Evolutionary conservation across 805 yeast species (phyloP), one percentile per base, ranked within the genome.

Genomic region (Osmozyma mogii): DNA sequence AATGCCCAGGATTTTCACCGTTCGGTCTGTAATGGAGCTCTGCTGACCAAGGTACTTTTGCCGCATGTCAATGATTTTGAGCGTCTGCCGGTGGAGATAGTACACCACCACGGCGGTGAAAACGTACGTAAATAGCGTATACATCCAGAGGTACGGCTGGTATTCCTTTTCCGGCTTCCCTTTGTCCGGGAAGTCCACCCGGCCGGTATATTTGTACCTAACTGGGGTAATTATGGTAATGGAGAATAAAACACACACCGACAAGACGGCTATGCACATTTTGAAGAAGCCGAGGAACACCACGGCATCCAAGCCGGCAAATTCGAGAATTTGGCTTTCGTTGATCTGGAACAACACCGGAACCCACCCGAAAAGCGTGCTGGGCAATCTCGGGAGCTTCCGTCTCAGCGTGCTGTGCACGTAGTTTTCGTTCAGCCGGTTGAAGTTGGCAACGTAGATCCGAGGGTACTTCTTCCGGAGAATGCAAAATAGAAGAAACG

Each of bases 291-390:
- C 87, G 18, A 89, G 57, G 47, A 84, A 89, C 27, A 92, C 97
- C 56, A 72, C 87, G 1, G 96, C 96, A 58, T 89, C 98, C 25
- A 89, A 57, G 0, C 98, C 98, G 3, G 96, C 95, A 46, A 78
- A 80, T 37, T 85, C 89, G 29, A 89, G 65, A 2, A 92, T 71
- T 34, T 85, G 87, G 10, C 71, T 65, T 43, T 89, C 97, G 15
- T 68, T 63, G 12, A 88, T 75, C 9, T 54, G 54, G 48, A 71
- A 72, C 9, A 89, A 58, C 0, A 75, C 71, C 0, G 77, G 71
- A 6, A 88, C 65, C 96, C 97, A 89, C 2, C 88, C 87, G 44
- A 87, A 80, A 9, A 82, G 50, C 3, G 84, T 66, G 26, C 59
- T 41, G 5, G 83, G 77, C 12, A 84, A 59, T 18, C 53, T 47